Percentiles rank a stretch among this genome's conserved stretches.
Evolutionary conservation across 495 filamentous ascomycete species (phyloP).

Genomic region (Aspergillus homomorphus): DNA sequence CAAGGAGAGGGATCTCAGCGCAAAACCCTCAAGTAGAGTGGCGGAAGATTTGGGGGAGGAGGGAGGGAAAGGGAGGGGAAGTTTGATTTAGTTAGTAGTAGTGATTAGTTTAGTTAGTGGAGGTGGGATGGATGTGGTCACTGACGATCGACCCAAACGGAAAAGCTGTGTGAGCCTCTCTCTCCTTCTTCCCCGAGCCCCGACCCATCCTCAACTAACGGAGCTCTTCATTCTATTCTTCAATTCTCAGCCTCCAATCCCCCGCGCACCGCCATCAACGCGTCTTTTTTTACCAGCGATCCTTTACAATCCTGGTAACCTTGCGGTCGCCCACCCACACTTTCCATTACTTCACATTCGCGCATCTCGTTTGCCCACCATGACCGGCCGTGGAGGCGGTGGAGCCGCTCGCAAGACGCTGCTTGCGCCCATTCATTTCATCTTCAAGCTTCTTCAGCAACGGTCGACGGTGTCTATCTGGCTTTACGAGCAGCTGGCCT

Average conservation of each 20-base stretch:
- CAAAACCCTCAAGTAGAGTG: slow-evolving; percentile 8
- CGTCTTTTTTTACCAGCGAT: not conserved
- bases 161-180: slow-evolving; percentile 32
- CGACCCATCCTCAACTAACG: not conserved
- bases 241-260: slow-evolving; percentile 4
- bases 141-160: slow-evolving; percentile 27
- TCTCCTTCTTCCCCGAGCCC: slow-evolving; percentile 5
- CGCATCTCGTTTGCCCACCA: slow-evolving; percentile 39
- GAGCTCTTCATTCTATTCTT: slow-evolving; percentile 14
- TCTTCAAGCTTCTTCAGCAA: slow-evolving; percentile 93
- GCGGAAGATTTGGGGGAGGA: slow-evolving; percentile 14
- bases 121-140: slow-evolving; percentile 38
- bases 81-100: slow-evolving; percentile 3
- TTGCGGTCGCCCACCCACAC: slow-evolving; percentile 1
- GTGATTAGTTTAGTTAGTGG: slow-evolving; percentile 20
- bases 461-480: slow-evolving; percentile 87
- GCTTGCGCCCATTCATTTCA: slow-evolving; percentile 96
- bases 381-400: slow-evolving; percentile 74
- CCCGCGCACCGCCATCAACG: slow-evolving; percentile 9
- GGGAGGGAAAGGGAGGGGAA: slow-evolving; percentile 17
- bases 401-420: slow-evolving; percentile 84
- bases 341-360: slow-evolving; percentile 11
- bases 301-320: not conserved
- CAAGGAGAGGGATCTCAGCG: slow-evolving; percentile 1
- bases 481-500: slow-evolving; percentile 92